Percentiles rank a stretch among this genome's conserved stretches.
Conservation (phyloP, 352 stramenopile species). For the Salisapilia sapeloensis region DNA sequence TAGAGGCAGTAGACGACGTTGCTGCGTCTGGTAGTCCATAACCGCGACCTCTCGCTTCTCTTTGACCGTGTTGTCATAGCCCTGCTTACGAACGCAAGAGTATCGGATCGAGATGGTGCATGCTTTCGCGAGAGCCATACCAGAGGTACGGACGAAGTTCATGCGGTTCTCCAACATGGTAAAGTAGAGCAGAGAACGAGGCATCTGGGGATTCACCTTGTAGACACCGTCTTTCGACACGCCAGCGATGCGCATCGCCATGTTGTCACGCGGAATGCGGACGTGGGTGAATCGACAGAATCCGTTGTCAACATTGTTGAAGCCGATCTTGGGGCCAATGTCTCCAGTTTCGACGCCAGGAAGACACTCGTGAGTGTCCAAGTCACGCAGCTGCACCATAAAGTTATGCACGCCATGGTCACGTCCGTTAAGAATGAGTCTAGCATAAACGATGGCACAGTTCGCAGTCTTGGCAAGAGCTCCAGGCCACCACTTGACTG, state of each 20-base stretch:
- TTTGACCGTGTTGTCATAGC: constrained; percentile 37
- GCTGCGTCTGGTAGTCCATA: constrained; percentile 91
- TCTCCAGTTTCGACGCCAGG: constrained; percentile 38
- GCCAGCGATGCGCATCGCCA: constrained; percentile 42
- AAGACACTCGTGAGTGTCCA: constrained; percentile 50
- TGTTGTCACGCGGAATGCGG: constrained; percentile 36
- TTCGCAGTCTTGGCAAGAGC: constrained; percentile 89
- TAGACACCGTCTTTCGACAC: constrained; percentile 50
- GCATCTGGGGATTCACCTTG: constrained; percentile 23
- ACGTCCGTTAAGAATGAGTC: constrained; percentile 65
- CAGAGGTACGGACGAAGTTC: constrained; percentile 31
- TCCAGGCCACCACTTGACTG: constrained; percentile 94
- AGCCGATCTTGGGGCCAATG: constrained; percentile 50
- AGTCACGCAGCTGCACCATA: constrained; percentile 86
- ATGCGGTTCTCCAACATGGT: constrained; percentile 72
- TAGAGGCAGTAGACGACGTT: constrained; percentile 87
- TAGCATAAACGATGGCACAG: constrained; percentile 75
- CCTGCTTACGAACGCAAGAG: constrained; percentile 84
- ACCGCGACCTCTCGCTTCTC: constrained; percentile 71
- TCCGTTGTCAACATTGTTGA: constrained; percentile 61
- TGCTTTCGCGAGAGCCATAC: constrained; percentile 60
- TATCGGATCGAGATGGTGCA: constrained; percentile 90
- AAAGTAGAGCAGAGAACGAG: constrained; percentile 49
- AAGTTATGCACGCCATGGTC: constrained; percentile 94
- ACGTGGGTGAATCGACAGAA: constrained; percentile 41